phyloP scores from a whole-genome alignment of 179 eudicot genomes.

The Sideroxylon spinosum region DNA sequence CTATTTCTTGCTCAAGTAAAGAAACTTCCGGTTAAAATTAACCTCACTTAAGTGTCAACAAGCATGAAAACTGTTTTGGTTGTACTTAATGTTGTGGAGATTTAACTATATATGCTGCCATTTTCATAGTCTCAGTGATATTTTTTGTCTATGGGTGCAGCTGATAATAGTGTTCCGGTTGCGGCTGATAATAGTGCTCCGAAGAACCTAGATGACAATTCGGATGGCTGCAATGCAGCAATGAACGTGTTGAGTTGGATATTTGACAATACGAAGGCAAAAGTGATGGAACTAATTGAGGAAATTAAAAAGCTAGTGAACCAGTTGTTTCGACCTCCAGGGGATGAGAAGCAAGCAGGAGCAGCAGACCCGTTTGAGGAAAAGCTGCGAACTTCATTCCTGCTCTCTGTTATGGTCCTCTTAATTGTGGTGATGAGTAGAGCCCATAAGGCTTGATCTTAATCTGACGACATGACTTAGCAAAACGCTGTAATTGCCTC shows the following conservation, averaged over 20 bases:
- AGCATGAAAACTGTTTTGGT: not conserved
- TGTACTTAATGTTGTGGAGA: not conserved
- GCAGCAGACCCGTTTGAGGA: constrained; percentile 7
- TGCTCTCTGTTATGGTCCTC: constrained; percentile 22
- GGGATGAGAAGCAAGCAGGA: constrained; percentile 15
- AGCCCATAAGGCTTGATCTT: constrained; percentile 43
- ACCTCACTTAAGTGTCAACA: not conserved
- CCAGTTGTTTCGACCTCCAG: constrained; percentile 14
- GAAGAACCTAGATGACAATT: constrained; percentile 1
- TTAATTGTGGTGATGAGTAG: constrained; percentile 44
- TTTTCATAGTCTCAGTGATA: too few relatives aligned
- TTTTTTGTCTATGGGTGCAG: constrained; percentile 14
- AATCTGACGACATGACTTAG: constrained; percentile 49
- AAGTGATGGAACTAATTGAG: constrained; percentile 19
- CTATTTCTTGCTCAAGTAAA: not conserved
- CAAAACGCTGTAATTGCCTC: too few relatives aligned
- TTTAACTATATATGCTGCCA: not conserved
- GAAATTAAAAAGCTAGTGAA: constrained; percentile 19
- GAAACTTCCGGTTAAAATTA: not conserved
- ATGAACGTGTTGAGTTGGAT: constrained; percentile 13
- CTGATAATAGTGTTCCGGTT: constrained; percentile 3
- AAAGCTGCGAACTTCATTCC: constrained; percentile 21
- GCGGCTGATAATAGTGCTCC: constrained; percentile 16
- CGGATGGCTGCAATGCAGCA: constrained; percentile 15
- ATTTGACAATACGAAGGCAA: constrained; percentile 23